Evolutionary conservation across 768 basidiomycete species (phyloP), one percentile per base, ranked within the genome.

Genomic region (Suillus variegatus): DNA sequence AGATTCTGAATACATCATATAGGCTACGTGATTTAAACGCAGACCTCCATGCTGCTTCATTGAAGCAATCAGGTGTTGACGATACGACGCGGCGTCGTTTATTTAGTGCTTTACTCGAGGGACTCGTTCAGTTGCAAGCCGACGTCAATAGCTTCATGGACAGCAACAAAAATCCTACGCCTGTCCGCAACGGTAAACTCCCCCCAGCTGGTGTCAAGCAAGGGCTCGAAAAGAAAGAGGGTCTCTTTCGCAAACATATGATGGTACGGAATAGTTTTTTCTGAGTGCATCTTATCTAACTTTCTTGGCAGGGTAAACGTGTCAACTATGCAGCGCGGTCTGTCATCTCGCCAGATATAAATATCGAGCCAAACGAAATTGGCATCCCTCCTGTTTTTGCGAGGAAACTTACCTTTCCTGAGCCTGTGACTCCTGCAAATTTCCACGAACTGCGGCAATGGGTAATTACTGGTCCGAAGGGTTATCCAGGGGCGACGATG

Each of bases 321-420:
- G 97, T 99, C 67, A 99, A 99, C 77, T 97, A 97, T 76, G 96
- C 97, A 49, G 97, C 97, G 25, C 95, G 97, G 68, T 99, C 97
- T n/a, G 97, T 99, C 74, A 99, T 99, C 69, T 99, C 97, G 20
- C 97, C 97, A 13, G 97, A 99, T 74, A 93, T 98, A 71, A 99
- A 99, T 78, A 99, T 99, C 69, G 97, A 99, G 78, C 94, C 97
- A 38, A 96, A 94, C 75, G 97, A 99, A 78, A 99, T 99, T 64
- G 97, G 97, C 47, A 88, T 99, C 35, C 97, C 97, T 7, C 97
- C 97, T 38, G 92, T 99, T 60, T 99, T 99, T 75, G 97, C 97
- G 1, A 86, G 90, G 71, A 98, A 97, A 74, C 81, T 99, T 73
- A 99, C 97, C 5, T 99, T 94, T 80, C 95, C 97, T 4, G 97